These are phyloP conservation scores for Soucietia sequanensis DNA, from an alignment of 805 yeast species.

Conservation along the genomic window DNA sequence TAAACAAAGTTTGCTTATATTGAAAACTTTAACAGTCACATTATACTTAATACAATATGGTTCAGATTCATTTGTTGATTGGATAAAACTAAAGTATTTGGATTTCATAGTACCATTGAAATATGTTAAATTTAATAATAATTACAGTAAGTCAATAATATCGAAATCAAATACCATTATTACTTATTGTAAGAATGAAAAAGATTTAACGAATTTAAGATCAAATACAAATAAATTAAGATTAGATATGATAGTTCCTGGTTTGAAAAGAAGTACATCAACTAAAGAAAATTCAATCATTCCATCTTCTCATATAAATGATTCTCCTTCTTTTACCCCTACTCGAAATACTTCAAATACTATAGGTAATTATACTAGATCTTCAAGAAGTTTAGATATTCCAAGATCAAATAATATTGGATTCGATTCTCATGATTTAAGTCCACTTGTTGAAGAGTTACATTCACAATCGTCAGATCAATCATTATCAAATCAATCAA, in stretches of 20 bases:
- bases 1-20: slow-evolving; percentile 33
- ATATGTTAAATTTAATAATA: slow-evolving; percentile 8
- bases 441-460: slow-evolving; percentile 4
- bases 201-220: slow-evolving; percentile 38
- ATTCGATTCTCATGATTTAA: slow-evolving; percentile 1
- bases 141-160: slow-evolving; percentile 31
- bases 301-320: background rate
- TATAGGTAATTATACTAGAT: slow-evolving; percentile 11
- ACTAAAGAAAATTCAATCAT: background rate
- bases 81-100: slow-evolving; percentile 29
- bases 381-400: slow-evolving; percentile 27
- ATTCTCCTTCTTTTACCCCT: background rate
- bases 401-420: slow-evolving; percentile 11
- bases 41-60: slow-evolving; percentile 55
- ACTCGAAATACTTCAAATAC: background rate
- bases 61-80: slow-evolving; percentile 46
- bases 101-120: slow-evolving; percentile 16
- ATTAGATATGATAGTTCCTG: slow-evolving; percentile 42
- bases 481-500: background rate
- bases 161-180: slow-evolving; percentile 34
- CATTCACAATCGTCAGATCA: background rate
- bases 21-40: slow-evolving; percentile 54
- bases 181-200: slow-evolving; percentile 28
- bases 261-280: slow-evolving; percentile 16
- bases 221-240: slow-evolving; percentile 39